Base-by-base conservation (phyloP, 768 basidiomycete genomes). In the Chalciporus sphaerocephalus region DNA sequence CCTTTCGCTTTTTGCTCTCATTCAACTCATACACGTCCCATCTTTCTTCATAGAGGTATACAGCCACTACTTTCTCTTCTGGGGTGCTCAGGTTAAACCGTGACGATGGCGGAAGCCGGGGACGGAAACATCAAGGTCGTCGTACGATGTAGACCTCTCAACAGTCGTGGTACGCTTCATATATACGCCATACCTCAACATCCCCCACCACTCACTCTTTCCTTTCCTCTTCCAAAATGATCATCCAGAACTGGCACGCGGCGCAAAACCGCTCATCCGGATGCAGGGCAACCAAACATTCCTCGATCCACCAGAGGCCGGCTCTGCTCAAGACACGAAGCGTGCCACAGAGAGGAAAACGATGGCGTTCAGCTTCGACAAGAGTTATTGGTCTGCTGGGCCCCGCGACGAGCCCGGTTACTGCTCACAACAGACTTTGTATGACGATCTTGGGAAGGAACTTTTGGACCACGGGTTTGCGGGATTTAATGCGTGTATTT, bases 401-500 rank as follows among this genome's bases (percentile, higher is more conserved):
- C 76, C 87, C 9, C 76, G 89, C 57, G 88, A 93, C 60, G 95
- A 96, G 46, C 85, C 90, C 1, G 74, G 76, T 12, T 98, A 97
- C 61, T 94, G 92, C 55, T 91, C 87, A 4, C 95, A 99, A 59
- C 85, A 95, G 65, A 97, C 93, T 0, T 72, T 98, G 47, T 97
- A 91, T 67, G 83, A 92, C 55, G 95, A 98, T 71, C 66, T 98
- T 27, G 95, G 95, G 34, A 87, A 86, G 67, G 95, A 97, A 60
- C 69, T 99, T 42, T 73, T 99, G 56, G 91, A 98, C 65, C 94
- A 98, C 64, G 86, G 91, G 34, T 98, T 99, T 69, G 72, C 87
- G 27, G 95, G 95, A 22, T 98, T 96, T 69, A 97, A 98, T 75
- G 90, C 93, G 38, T 97, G 93, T 78, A 96, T 99, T 69, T 78